phyloP scores from a whole-genome alignment of 2,329 filamentous ascomycete species.

The Aspergillus cejpii region DNA sequence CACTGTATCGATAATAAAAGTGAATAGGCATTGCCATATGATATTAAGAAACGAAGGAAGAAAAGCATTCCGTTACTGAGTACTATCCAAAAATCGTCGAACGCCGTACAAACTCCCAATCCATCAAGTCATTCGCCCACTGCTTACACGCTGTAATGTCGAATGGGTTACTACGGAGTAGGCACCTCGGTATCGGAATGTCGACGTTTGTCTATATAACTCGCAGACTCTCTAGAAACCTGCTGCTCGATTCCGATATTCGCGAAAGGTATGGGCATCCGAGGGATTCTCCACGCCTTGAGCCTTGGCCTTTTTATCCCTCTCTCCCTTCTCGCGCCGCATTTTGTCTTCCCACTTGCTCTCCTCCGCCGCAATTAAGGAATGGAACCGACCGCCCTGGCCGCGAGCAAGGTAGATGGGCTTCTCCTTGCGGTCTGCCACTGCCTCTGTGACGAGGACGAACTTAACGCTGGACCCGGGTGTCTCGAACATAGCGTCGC shows the following conservation, averaged over 20 bases:
- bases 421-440: constrained; percentile 56
- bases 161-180: background rate
- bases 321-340: constrained; percentile 28
- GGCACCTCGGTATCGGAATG: too few relatives aligned
- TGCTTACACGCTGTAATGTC: background rate
- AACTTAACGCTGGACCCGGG: constrained; percentile 61
- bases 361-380: constrained; percentile 47
- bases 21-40: background rate
- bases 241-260: constrained; percentile 39
- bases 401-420: constrained; percentile 48
- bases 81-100: background rate
- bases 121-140: background rate
- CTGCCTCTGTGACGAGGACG: constrained; percentile 65
- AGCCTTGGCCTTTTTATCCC: constrained; percentile 20
- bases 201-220: too few relatives aligned
- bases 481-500: constrained; percentile 74
- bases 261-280: constrained; percentile 36
- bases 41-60: background rate
- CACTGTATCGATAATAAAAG: background rate
- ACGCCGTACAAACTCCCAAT: background rate
- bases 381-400: constrained; percentile 47
- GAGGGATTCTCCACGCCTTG: constrained; percentile 11
- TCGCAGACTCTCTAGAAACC: constrained; percentile 16
- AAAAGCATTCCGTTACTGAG: background rate
- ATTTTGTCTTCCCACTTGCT: constrained; percentile 44